These are phyloP conservation scores for Penicillium sp. DNA, from an alignment of 2,329 filamentous ascomycete genomes.

Conservation along the genomic window DNA sequence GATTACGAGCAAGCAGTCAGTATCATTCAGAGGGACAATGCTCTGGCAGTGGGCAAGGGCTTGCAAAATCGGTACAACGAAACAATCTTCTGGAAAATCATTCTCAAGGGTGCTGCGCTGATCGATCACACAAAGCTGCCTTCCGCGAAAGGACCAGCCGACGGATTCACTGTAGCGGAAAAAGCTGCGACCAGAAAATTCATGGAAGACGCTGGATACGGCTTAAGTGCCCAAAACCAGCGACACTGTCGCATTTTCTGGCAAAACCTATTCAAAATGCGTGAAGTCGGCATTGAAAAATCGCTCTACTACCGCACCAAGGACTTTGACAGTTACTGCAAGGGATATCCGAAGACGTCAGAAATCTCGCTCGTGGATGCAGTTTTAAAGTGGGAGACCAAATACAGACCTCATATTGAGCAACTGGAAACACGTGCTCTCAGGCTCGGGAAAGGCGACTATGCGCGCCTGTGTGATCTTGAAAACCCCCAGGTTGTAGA, in stretches of 20 bases:
- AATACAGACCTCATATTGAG: background rate
- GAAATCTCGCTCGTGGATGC: background rate
- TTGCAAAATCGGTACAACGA: background rate
- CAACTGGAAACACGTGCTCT: background rate
- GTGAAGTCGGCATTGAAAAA: background rate
- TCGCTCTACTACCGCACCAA: background rate
- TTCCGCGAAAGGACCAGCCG: background rate
- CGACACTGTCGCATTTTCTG: background rate
- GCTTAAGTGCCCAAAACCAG: background rate
- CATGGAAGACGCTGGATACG: background rate
- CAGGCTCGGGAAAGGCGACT: background rate
- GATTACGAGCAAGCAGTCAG: no score
- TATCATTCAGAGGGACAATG: no score
- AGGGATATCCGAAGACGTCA: background rate
- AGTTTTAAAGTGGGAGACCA: background rate
- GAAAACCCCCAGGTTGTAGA: background rate
- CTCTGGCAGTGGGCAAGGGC: no score
- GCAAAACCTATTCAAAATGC: background rate
- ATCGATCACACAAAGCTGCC: background rate
- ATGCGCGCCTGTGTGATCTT: background rate
- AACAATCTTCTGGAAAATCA: background rate
- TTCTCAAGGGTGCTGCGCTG: background rate
- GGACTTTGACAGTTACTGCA: background rate
- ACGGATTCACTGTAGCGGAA: background rate
- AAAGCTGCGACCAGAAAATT: background rate